Percentiles rank a stretch among this genome's conserved stretches.
Conservation (phyloP, 495 filamentous ascomycete genomes). For the Neurospora terricola region DNA sequence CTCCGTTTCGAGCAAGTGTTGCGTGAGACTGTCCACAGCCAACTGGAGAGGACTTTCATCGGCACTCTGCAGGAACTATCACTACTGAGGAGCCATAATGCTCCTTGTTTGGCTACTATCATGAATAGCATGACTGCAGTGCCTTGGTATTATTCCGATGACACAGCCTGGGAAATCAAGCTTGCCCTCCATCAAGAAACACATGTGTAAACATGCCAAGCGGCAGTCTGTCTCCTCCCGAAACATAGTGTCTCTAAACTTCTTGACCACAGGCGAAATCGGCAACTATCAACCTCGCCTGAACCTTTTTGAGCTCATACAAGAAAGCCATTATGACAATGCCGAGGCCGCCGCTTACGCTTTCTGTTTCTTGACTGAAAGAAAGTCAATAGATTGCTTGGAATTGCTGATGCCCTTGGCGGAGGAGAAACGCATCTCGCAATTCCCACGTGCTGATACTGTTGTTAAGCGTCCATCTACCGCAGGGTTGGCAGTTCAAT, state of each 20-base stretch:
- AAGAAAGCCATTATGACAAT: neutral
- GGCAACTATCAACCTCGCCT: neutral
- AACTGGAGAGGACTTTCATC: neutral
- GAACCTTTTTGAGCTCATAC: neutral
- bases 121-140: neutral
- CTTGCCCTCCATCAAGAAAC: neutral
- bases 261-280: neutral
- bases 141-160: neutral
- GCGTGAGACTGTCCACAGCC: neutral
- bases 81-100: neutral
- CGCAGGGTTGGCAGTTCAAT: neutral
- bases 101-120: neutral
- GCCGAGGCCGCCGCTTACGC: neutral
- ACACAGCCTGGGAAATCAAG: neutral
- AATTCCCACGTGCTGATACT: neutral
- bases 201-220: neutral
- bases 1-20: neutral
- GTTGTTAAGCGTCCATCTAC: neutral
- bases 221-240: neutral
- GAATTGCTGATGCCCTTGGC: neutral
- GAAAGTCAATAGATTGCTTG: neutral
- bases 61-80: neutral
- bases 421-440: neutral
- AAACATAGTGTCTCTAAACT: neutral
- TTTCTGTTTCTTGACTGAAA: neutral